Percentiles rank a stretch among this genome's conserved stretches.
These are phyloP conservation scores for Fusarium globosum DNA, from an alignment of 2,329 filamentous ascomycete genomes.

Conservation along the genomic window DNA sequence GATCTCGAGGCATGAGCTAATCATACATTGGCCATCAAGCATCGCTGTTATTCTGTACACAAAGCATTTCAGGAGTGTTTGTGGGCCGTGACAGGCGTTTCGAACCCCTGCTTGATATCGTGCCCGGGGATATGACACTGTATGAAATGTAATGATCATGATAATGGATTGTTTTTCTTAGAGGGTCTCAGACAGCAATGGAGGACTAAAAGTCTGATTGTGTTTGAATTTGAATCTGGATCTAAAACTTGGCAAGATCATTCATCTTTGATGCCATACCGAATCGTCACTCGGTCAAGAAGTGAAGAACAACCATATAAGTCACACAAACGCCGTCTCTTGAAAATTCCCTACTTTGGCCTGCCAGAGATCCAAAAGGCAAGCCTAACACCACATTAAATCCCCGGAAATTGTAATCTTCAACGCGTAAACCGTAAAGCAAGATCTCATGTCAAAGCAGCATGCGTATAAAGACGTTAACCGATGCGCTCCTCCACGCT, in stretches of 20 bases:
- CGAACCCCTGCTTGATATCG: conserved; percentile 11
- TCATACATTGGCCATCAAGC: neutral
- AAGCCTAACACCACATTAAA: conserved; percentile 28
- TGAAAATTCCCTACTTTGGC: conserved; percentile 3
- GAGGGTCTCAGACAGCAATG: neutral
- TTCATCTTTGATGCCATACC: conserved; percentile 20
- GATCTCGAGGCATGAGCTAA: neutral
- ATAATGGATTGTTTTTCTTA: conserved; percentile 2
- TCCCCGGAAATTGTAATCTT: neutral
- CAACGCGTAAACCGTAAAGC: conserved; percentile 6
- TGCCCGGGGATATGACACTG: neutral
- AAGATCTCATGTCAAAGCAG: conserved; percentile 5
- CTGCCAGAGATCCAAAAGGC: conserved; percentile 17
- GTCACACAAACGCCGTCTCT: conserved; percentile 26
- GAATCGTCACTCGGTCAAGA: conserved; percentile 8
- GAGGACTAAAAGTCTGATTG: neutral
- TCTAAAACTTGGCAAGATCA: conserved; percentile 17
- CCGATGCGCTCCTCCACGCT: conserved; percentile 71
- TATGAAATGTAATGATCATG: conserved; percentile 8
- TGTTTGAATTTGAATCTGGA: conserved; percentile 7
- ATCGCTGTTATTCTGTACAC: neutral
- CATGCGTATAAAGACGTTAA: conserved; percentile 32
- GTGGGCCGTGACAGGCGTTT: conserved; percentile 30
- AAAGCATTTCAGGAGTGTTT: conserved; percentile 30
- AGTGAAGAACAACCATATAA: conserved; percentile 16